Evolutionary conservation across 169 alveolate genomes (phyloP).

Genomic region (Plasmodium berghei): DNA sequence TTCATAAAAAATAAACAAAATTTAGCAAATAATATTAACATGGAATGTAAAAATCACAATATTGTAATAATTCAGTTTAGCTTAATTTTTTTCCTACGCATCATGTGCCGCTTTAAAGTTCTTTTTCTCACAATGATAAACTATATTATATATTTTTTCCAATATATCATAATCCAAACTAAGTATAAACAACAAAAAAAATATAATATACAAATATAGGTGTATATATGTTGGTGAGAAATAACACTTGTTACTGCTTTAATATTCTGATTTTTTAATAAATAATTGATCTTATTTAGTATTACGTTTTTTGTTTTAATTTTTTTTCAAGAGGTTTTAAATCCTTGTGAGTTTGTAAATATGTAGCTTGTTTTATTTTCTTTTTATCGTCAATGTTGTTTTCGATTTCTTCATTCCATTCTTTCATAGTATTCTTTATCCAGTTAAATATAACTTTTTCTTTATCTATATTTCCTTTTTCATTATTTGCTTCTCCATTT

Average conservation of each 20-base stretch:
- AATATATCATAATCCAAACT: conserved; percentile 61
- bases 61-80: too few species aligned
- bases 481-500: conserved; percentile 19
- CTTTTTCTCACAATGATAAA: conserved; percentile 57
- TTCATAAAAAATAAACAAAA: background rate
- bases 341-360: conserved; percentile 74
- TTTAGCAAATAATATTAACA: background rate
- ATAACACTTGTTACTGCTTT: too few species aligned
- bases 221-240: background rate
- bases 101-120: conserved; percentile 74
- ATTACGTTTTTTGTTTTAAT: conserved; percentile 62
- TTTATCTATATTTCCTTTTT: conserved; percentile 34
- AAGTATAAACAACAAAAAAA: conserved; percentile 26
- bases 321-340: conserved; percentile 70
- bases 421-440: conserved; percentile 73
- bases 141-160: conserved; percentile 71
- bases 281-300: background rate
- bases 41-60: background rate
- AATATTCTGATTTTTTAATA: too few species aligned
- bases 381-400: conserved; percentile 41
- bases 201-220: background rate
- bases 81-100: conserved; percentile 19
- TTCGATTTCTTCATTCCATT: conserved; percentile 76
- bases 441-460: conserved; percentile 50
- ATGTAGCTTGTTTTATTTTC: conserved; percentile 72